Conservation (phyloP, 345 rosid species). For the Arabidopsis thaliana region DNA sequence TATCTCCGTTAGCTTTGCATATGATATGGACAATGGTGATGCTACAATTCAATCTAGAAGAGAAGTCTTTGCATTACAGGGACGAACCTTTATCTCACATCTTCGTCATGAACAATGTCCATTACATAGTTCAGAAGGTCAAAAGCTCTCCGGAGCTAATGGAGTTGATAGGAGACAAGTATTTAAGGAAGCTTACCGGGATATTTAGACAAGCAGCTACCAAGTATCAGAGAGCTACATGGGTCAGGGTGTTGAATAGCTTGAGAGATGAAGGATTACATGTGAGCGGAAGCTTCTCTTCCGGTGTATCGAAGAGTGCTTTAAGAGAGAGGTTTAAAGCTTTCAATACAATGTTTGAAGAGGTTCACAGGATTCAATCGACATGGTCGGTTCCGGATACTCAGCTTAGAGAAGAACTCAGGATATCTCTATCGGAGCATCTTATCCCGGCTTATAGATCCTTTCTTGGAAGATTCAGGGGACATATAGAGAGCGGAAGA, state of each 20-base stretch:
- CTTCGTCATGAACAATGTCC: conserved; percentile 96
- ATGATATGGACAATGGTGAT: conserved; percentile 90
- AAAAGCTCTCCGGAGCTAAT: conserved; percentile 80
- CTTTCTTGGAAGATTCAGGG: conserved; percentile 86
- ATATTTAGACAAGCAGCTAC: conserved; percentile 79
- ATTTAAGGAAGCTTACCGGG: conserved; percentile 70
- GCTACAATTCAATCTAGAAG: conserved; percentile 88
- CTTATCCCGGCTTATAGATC: conserved; percentile 91
- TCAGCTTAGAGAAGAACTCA: conserved; percentile 93
- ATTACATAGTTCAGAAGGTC: conserved; percentile 86
- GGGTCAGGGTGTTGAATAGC: conserved; percentile 81
- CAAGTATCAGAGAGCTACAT: conserved; percentile 92
- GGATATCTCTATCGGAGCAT: conserved; percentile 82
- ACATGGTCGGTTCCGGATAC: conserved; percentile 81
- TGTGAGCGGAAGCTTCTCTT: conserved; percentile 84
- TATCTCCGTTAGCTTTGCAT: conserved; percentile 77
- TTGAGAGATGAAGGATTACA: conserved; percentile 94
- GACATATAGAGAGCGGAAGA: conserved; percentile 88
- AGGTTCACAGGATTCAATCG: conserved; percentile 84
- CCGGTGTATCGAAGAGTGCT: conserved; percentile 81
- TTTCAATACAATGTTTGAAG: conserved; percentile 90
- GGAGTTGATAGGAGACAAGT: conserved; percentile 87
- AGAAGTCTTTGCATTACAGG: conserved; percentile 79
- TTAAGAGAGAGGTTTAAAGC: conserved; percentile 88
- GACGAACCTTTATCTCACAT: conserved; percentile 72